Percentiles rank a stretch among this genome's conserved stretches.
phyloP scores from a whole-genome alignment of 139 green algal genomes.

The Mesotaenium endlicherianum region DNA sequence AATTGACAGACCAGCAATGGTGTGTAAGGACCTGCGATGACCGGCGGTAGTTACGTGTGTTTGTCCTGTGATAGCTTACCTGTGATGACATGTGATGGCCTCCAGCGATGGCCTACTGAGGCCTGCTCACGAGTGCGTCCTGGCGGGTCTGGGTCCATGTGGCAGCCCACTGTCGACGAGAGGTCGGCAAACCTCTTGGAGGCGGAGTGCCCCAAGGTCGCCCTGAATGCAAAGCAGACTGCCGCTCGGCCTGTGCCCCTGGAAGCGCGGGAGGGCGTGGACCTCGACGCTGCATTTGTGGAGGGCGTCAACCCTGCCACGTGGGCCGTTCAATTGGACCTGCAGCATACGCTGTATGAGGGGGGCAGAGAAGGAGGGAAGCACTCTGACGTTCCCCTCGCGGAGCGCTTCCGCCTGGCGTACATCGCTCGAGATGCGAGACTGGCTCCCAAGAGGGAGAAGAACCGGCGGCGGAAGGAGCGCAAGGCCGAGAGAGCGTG shows the following conservation, averaged over 20 bases:
- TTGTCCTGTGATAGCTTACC: no score
- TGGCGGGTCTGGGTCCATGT: not conserved
- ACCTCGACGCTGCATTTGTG: conserved; percentile 22
- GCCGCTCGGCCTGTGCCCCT: not conserved
- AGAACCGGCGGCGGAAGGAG: conserved; percentile 38
- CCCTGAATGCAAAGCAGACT: not conserved
- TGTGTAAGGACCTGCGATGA: no score
- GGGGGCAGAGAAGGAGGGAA: not conserved
- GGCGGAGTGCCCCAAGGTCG: not conserved
- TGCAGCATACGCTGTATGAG: not conserved
- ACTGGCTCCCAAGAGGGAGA: conserved; percentile 37
- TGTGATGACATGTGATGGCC: not conserved
- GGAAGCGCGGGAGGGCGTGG: not conserved
- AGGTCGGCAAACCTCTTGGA: not conserved
- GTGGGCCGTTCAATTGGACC: conserved; percentile 6
- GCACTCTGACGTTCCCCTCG: conserved; percentile 5
- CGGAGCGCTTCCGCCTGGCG: conserved; percentile 38
- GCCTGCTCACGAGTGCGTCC: not conserved
- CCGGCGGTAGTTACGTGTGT: no score
- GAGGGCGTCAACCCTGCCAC: conserved; percentile 2
- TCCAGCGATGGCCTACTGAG: not conserved
- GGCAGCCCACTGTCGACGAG: not conserved
- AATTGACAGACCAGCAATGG: no score
- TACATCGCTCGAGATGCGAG: conserved; percentile 35
- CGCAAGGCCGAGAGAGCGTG: not conserved